Conservation (phyloP, 306 rosid species). For the Lathyrus oleraceus region DNA sequence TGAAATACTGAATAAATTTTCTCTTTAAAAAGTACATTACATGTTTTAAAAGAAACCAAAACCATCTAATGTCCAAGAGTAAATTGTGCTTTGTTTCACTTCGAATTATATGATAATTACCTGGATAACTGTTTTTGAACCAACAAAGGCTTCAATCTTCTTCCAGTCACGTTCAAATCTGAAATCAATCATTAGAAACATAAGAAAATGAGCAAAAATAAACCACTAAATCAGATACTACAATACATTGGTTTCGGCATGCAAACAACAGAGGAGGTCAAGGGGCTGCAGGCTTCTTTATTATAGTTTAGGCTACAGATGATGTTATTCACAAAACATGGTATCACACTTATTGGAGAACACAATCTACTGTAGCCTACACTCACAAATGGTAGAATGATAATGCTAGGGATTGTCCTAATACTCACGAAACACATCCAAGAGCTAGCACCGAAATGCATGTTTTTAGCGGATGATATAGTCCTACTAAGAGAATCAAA, state of each 20-base stretch:
- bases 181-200: conserved; percentile 31
- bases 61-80: neutral
- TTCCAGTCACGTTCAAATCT: conserved; percentile 99
- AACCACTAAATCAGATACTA: neutral
- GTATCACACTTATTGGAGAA: neutral
- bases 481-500: no score
- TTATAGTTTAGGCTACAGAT: neutral
- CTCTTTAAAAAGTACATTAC: neutral
- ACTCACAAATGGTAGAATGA: neutral
- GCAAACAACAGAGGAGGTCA: neutral
- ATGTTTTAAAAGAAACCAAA: conserved; percentile 6
- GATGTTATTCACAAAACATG: conserved; percentile 14
- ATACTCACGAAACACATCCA: no score
- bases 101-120: conserved; percentile 45
- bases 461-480: no score
- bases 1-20: conserved; percentile 9
- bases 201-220: conserved; percentile 20
- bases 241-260: neutral
- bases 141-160: conserved; percentile 96
- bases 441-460: no score
- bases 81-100: conserved; percentile 17
- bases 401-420: conserved; percentile 13
- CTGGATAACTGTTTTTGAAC: conserved; percentile 97
- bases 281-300: neutral
- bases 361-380: neutral